Base-by-base conservation (phyloP, 2,329 filamentous ascomycete genomes). In the Calonectria pteridis region DNA sequence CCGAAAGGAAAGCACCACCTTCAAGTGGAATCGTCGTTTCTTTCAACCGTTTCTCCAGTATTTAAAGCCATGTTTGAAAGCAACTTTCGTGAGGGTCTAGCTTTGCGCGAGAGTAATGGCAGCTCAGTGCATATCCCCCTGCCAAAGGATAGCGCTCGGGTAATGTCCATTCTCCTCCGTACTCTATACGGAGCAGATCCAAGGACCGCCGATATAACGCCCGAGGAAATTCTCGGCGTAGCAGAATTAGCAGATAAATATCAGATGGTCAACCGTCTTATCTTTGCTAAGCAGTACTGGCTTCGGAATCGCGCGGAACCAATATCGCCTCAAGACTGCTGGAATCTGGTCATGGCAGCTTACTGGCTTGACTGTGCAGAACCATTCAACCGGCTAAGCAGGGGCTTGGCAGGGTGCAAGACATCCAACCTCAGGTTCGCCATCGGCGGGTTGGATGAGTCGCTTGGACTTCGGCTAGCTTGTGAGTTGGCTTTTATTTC, bases 1-100 rank as follows among this genome's bases (percentile, higher is more conserved):
- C 35, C 55, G 5, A 62, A 28, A 37, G 55, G 55, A 26, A 62
- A 40, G 18, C n/a, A 62, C n/a, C 55, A 62, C 26, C 16, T 62
- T 4, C 55, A 40, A 13, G 55, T 62, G 14, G 55, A 62, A 62
- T 62, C 55, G 6, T 62, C 55, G 3, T 62, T 62, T 26, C 55
- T 62, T 26, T 62, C 55, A 2, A 62, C 35, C 33, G 29, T 62
- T 16, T 62, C 55, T 9, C 55, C 55, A 5, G 55, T 62, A 16
- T 62, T 62, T 26, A 62, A 62, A 16, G 55, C 55, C 16, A 62
- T 62, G 55, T 62, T 62, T 18, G 55, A 62, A 28, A 62, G 55
- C 33, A 62, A 62, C 33, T 62, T 62, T 29, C 55, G 55, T 0
- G 55, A 62, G 55, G 55, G 55, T 5, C 23, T 62, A 5, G 55